Percentiles rank a stretch among this genome's conserved stretches.
phyloP scores from a whole-genome alignment of 129 eudicot genomes.

The Glebionis coronaria region DNA sequence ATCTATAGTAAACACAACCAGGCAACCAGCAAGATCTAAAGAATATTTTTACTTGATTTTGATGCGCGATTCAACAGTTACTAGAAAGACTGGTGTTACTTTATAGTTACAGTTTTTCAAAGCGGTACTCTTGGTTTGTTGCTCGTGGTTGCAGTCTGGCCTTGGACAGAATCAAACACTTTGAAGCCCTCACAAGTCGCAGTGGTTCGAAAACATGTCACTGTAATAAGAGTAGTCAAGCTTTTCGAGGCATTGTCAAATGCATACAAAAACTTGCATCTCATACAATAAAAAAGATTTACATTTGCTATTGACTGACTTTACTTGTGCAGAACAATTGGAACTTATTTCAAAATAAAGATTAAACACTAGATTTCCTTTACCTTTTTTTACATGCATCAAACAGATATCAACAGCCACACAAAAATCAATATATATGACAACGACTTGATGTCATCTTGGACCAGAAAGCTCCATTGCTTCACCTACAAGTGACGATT shows the following conservation, averaged over 20 bases:
- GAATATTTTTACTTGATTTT: too few species aligned
- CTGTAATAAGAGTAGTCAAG: too few species aligned
- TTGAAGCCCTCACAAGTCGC: too few species aligned
- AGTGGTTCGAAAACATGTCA: too few species aligned
- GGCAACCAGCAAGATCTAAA: too few species aligned
- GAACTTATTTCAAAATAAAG: slow-evolving; percentile 17
- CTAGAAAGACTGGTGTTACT: too few species aligned
- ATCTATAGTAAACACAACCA: too few species aligned
- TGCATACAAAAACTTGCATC: slow-evolving; percentile 20
- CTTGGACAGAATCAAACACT: too few species aligned
- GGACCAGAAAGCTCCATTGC: slow-evolving; percentile 99
- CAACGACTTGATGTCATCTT: slow-evolving; percentile 45
- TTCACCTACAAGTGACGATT: slow-evolving; percentile 79
- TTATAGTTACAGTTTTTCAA: too few species aligned
- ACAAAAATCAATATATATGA: slow-evolving; percentile 27
- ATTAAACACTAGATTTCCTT: slow-evolving; percentile 21
- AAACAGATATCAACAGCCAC: slow-evolving; percentile 34
- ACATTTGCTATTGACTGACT: slow-evolving; percentile 12
- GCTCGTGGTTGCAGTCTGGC: too few species aligned
- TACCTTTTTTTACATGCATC: slow-evolving; percentile 22
- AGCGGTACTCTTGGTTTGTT: too few species aligned
- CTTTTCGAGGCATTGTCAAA: not conserved
- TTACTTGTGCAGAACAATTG: slow-evolving; percentile 8
- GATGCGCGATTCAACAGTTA: too few species aligned
- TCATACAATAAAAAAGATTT: slow-evolving; percentile 3